Evolutionary conservation across 345 rosid species (phyloP), one percentile per base, ranked within the genome.

Genomic region (Eucalyptus cladocalyx): DNA sequence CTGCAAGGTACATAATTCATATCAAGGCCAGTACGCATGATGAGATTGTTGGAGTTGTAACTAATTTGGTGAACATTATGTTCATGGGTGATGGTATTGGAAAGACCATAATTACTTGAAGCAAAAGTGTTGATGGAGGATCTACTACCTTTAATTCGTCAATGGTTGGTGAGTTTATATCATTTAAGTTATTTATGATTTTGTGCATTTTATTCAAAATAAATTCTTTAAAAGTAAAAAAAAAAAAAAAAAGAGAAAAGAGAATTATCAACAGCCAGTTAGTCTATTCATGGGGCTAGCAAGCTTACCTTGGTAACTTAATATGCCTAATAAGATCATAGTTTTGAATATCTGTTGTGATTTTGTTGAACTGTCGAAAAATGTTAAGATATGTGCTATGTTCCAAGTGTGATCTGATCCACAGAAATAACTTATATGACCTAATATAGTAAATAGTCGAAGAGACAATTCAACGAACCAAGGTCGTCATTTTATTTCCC

Each of bases 121-220:
- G 98, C 92, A 93, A 92, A 91, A 97, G 99, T 56, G 98, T 97
- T 40, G 97, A 96, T 8, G 98, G 99, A 58, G 98, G 99, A n/a
- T 54, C 94, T 62, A 95, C 99, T 42, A 97, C 99, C 83, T 97
- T 97, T 91, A 93, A 93, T 19, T 97, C 99, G 40, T 99, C 99
- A 42, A 97, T 98, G 24, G 95, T 97, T 72, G 98, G 99, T 97
- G 90, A 94, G 99, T 88, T 48, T 87, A 34, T 10, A 19, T 34
- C 40, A 72, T 37, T 26, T 9, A 21, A 48, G 42, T 32, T n/a
- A 72, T 34, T 19, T 34, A 37, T 72, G 81, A 10, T 72, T 34
- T 72, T 72, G 26, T 34, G 28, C 14, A 34, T 72, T 72, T 72
- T 72, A 72, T 72, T 72, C 26, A 18, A 72, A 34, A 72, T 2